Percentiles rank a stretch among this genome's conserved stretches.
Conservation (phyloP, 2,329 filamentous ascomycete genomes). For the Curvularia verruculosa region DNA sequence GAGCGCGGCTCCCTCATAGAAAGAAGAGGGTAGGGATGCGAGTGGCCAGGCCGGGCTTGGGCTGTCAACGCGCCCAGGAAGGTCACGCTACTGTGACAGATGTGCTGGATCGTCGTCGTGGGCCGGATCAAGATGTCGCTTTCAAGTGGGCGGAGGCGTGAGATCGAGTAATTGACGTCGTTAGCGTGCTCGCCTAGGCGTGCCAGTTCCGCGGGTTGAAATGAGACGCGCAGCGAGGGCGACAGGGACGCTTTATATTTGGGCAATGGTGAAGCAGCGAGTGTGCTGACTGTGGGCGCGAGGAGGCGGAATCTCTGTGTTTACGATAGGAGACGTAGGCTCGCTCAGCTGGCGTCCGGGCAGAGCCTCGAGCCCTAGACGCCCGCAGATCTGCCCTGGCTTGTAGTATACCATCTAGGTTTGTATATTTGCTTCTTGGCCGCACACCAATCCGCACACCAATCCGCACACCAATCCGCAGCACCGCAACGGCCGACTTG, state of each 20-base stretch:
- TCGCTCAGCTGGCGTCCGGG: neutral
- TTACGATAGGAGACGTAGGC: no score
- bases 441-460: no score
- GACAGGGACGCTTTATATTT: neutral
- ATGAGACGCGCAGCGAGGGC: neutral
- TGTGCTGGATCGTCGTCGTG: constrained; percentile 14
- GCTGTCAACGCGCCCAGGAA: constrained; percentile 21
- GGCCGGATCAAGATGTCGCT: constrained; percentile 1
- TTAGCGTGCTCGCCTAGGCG: constrained; percentile 6
- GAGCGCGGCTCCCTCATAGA: constrained; percentile 25
- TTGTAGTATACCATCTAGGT: no score
- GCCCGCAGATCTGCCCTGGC: neutral
- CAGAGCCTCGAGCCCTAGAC: neutral
- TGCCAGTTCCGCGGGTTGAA: neutral
- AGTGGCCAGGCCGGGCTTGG: constrained; percentile 8
- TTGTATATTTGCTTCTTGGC: constrained; percentile 1
- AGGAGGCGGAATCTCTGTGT: no score
- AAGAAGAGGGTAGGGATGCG: constrained; percentile 12
- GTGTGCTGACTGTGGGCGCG: neutral
- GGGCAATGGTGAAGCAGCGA: neutral
- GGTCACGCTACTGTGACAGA: constrained; percentile 18
- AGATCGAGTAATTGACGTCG: constrained; percentile 7
- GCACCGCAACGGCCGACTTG: no score
- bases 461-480: no score
- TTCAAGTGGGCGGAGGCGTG: constrained; percentile 4